Evolutionary conservation across 805 yeast species (phyloP).

Genomic region (Maudiozyma turicensis): DNA sequence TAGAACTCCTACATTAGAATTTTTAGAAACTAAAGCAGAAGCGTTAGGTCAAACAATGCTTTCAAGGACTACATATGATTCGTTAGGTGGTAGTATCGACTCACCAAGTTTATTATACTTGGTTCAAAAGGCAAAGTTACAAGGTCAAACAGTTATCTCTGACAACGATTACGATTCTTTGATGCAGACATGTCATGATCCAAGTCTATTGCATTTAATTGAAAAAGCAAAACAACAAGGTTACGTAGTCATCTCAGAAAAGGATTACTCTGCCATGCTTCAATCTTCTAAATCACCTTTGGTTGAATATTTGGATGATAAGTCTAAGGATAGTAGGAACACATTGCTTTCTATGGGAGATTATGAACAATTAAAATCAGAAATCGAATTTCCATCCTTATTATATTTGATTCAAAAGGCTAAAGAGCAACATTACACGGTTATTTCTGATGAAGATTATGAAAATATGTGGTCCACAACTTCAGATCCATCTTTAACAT

Average conservation of each 20-base stretch:
- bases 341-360: neutral
- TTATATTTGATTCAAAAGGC: neutral
- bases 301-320: neutral
- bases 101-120: neutral
- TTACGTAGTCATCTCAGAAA: constrained; percentile 8
- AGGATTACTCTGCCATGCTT: constrained; percentile 5
- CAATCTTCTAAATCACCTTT: neutral
- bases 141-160: constrained; percentile 6
- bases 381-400: neutral
- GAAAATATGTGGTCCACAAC: constrained; percentile 1
- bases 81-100: neutral
- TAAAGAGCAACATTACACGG: neutral
- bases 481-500: constrained; percentile 9
- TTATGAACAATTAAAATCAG: neutral
- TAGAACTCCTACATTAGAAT: constrained; percentile 9
- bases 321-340: neutral
- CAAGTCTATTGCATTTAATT: neutral
- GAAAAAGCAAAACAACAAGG: neutral
- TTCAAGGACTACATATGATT: neutral
- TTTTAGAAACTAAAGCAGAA: constrained; percentile 3
- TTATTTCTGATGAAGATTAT: constrained; percentile 10
- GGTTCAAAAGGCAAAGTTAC: neutral
- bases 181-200: neutral
- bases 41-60: neutral
- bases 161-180: constrained; percentile 6